A percentile compares a stretch with the other conserved stretches of the same genome.
Evolutionary conservation across 2,329 filamentous ascomycete species (phyloP).

Genomic region (Xylariaceae sp.): DNA sequence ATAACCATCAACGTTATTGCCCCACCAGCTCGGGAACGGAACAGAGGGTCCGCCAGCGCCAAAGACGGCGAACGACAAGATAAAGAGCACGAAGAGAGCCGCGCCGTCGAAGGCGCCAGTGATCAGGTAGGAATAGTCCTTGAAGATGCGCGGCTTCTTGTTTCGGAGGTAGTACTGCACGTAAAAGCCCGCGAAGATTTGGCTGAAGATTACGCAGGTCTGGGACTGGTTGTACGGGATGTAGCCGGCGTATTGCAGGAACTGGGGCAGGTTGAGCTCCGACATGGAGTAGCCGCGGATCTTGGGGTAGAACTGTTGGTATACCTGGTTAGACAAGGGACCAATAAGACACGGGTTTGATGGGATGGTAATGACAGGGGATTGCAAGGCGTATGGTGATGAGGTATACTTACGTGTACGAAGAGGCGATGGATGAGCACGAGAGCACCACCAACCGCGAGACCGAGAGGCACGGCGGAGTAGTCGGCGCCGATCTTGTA

Average conservation of each 20-base stretch:
- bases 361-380: no score
- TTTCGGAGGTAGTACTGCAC: constrained; percentile 49
- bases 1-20: constrained; percentile 30
- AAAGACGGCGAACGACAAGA: constrained; percentile 53
- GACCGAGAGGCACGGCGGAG: constrained; percentile 44
- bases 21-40: constrained; percentile 51
- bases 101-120: constrained; percentile 51
- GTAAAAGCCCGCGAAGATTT: constrained; percentile 41
- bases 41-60: constrained; percentile 40
- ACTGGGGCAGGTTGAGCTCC: constrained; percentile 49
- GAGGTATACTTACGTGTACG: constrained; percentile 28
- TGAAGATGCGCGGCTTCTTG: constrained; percentile 47
- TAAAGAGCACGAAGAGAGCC: constrained; percentile 43
- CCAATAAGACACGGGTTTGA: no score
- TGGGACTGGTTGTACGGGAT: constrained; percentile 52
- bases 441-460: constrained; percentile 41
- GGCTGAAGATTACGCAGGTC: constrained; percentile 49
- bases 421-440: constrained; percentile 42
- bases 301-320: constrained; percentile 40
- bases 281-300: constrained; percentile 35
- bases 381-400: neutral
- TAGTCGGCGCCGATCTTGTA: constrained; percentile 43
- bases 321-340: neutral
- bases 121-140: constrained; percentile 49
- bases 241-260: constrained; percentile 50